Base-by-base conservation (phyloP, 108 stramenopile species). In the Fistulifera pelliculosa region DNA sequence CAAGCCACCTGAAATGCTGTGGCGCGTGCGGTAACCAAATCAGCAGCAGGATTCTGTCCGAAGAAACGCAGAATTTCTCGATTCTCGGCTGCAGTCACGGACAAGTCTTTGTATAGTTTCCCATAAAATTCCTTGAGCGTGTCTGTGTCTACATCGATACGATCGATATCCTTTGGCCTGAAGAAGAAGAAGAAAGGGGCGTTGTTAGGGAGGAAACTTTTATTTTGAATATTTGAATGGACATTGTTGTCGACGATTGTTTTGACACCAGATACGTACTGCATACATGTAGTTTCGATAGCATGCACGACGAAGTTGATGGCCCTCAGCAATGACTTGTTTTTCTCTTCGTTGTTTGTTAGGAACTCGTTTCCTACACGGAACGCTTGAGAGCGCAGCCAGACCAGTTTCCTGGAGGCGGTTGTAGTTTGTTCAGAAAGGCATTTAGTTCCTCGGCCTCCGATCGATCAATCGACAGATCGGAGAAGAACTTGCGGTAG, bases 221-320 rank as follows among this genome's bases (percentile, higher is more conserved):
- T 21, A 39, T 41, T 4, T 7, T 8, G 12, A 49, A 12, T 14
- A 41, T 14, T 14, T 10, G 10, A 25, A 58, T n/a, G 10, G 24
- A 41, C 12, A 10, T 10, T 41, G 11, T 14, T 17, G 15, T 26
- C 19, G 6, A 28, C 2, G 4, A 27, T 31, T 15, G 49, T 17
- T 19, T 3, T 35, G 8, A 8, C 31, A 35, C 38, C 48, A 19
- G 49, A 38, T 22, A 35, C 31, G 3, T 35, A 35, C 31, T 57
- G 49, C 79, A 85, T 75, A 45, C 83, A 78, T 25, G 61, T 59
- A 11, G 43, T 49, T 58, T 85, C 83, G 13, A 80, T 42, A 19
- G 70, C 56, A 47, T 85, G 83, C 14, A 85, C 76, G 16, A 85
- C 65, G 14, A 56, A 74, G 54, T 85, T 85, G 39, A 85, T 75